These are phyloP conservation scores for Mycena sp. DNA, from an alignment of 1,284 basidiomycete genomes.

Conservation along the genomic window DNA sequence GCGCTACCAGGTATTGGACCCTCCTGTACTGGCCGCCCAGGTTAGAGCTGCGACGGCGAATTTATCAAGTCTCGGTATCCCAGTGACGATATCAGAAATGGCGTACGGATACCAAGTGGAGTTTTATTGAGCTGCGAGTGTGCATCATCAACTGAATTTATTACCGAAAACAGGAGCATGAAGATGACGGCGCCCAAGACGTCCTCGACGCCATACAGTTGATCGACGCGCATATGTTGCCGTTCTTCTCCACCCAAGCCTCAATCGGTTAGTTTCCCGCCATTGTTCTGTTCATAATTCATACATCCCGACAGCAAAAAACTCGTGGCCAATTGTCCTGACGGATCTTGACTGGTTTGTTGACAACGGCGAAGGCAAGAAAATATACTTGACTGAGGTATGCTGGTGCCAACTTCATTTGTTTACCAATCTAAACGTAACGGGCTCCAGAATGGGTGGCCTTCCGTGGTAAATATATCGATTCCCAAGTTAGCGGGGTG, in stretches of 20 bases:
- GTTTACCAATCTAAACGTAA: background rate
- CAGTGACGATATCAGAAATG: constrained; percentile 71
- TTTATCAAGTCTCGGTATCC: constrained; percentile 64
- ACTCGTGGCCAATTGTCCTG: constrained; percentile 71
- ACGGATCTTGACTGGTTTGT: constrained; percentile 72
- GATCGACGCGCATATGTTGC: constrained; percentile 78
- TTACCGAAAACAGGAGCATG: constrained; percentile 40
- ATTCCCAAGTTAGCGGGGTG: background rate
- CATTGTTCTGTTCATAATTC: background rate
- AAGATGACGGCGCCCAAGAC: constrained; percentile 59
- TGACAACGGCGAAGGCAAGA: constrained; percentile 67
- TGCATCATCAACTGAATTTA: background rate
- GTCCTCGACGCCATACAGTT: constrained; percentile 73
- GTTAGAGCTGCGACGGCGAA: constrained; percentile 60
- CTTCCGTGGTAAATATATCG: constrained; percentile 51
- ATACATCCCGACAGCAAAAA: constrained; percentile 47
- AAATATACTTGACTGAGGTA: constrained; percentile 77
- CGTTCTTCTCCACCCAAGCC: constrained; percentile 72
- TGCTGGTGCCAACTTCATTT: background rate
- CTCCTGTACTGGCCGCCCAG: constrained; percentile 62
- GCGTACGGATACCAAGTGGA: constrained; percentile 56
- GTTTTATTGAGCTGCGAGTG: background rate
- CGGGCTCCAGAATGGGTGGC: constrained; percentile 77
- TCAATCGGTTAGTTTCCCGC: constrained; percentile 57
- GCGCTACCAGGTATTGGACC: constrained; percentile 53